Evolutionary conservation across 805 yeast species (phyloP).

Genomic region (Lachancea quebecensis): DNA sequence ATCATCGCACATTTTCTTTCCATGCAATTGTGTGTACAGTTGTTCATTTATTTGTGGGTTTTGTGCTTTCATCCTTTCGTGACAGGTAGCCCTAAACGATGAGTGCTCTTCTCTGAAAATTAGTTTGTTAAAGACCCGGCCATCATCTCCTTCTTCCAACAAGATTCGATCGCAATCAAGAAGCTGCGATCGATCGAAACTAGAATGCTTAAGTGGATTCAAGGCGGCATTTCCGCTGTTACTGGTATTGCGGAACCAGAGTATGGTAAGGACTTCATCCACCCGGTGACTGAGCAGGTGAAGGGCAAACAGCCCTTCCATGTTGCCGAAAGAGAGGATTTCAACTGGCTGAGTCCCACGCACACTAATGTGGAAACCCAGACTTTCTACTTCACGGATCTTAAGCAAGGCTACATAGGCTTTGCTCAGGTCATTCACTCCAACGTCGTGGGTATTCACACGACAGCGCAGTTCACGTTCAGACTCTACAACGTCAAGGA

Average conservation of each 20-base stretch:
- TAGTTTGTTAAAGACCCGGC: neutral
- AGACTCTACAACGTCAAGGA: constrained; percentile 46
- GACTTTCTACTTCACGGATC: constrained; percentile 75
- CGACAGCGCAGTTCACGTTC: constrained; percentile 91
- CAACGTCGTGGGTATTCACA: constrained; percentile 77
- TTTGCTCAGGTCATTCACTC: constrained; percentile 95
- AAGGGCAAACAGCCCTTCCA: constrained; percentile 52
- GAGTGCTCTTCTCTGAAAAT: neutral
- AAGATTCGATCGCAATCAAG: neutral
- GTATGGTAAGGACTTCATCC: constrained; percentile 88
- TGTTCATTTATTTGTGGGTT: too few relatives aligned
- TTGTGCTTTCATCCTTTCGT: too few relatives aligned
- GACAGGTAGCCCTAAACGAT: neutral
- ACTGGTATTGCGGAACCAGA: constrained; percentile 98
- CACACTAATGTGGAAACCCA: constrained; percentile 94
- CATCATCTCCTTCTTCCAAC: neutral
- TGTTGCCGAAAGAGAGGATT: constrained; percentile 57
- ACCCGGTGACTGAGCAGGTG: constrained; percentile 64
- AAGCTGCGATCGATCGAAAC: neutral
- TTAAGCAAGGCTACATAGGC: constrained; percentile 59
- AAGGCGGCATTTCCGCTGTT: constrained; percentile 82
- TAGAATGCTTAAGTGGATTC: constrained; percentile 71
- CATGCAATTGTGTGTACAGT: too few relatives aligned
- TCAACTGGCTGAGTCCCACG: constrained; percentile 65
- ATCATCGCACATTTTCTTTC: too few relatives aligned